A percentile compares a stretch with the other conserved stretches of the same genome.
Evolutionary conservation across 257 asterid genomes (phyloP).

Genomic region (Anisodus acutangulus): DNA sequence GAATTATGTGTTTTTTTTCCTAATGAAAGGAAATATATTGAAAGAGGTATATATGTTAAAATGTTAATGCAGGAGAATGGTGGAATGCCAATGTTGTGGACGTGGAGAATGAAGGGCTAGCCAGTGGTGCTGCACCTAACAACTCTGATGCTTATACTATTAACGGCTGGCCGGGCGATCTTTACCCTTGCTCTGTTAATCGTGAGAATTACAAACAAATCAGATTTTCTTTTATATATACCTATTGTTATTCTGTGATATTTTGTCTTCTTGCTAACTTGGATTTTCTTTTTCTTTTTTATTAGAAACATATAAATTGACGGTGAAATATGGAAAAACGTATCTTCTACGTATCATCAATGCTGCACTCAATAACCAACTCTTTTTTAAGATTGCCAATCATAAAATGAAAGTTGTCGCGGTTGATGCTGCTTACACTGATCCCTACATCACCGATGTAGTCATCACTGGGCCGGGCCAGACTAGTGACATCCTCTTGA

Average conservation of each 20-base stretch:
- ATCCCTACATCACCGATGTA: conserved; percentile 22
- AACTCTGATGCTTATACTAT: conserved; percentile 25
- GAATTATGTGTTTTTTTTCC: not conserved
- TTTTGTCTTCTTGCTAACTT: not conserved
- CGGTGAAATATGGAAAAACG: not conserved
- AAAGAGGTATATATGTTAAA: not conserved
- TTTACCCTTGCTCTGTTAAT: not conserved
- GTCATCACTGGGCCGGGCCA: conserved; percentile 26
- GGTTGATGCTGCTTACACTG: conserved; percentile 27
- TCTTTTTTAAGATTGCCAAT: conserved; percentile 25
- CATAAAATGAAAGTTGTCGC: conserved; percentile 27
- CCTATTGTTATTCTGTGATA: not conserved
- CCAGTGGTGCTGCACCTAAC: conserved; percentile 22
- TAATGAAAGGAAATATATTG: too few species aligned
- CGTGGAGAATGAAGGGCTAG: not conserved
- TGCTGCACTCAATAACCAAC: conserved; percentile 29
- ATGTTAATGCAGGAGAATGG: conserved; percentile 22
- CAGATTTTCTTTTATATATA: not conserved
- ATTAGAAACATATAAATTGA: not conserved
- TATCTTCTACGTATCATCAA: conserved; percentile 25
- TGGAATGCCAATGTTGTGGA: conserved; percentile 27
- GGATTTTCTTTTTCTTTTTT: not conserved
- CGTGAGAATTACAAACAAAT: not conserved
- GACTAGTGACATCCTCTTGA: conserved; percentile 23
- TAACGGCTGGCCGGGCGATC: conserved; percentile 27